Evolutionary conservation across 1,139 yeast genomes (phyloP), one percentile per base, ranked within the genome.

Genomic region (Pichia sp.): DNA sequence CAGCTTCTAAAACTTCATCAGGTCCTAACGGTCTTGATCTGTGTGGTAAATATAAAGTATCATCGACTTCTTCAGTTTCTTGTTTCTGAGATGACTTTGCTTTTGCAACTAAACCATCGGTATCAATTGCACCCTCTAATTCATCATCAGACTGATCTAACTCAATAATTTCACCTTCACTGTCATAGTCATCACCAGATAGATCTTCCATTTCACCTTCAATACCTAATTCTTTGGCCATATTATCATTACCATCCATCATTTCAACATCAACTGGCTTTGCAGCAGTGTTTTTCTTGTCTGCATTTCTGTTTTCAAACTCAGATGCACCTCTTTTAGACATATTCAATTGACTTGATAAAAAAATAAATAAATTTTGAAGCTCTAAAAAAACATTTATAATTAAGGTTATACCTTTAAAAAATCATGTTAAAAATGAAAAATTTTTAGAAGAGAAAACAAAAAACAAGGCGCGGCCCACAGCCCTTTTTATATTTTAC

Each of bases 1-100:
- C 99, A 1, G 99, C 96, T 71, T 93, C 98, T 67, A 93, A 76
- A 11, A 87, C 95, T 72, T 93, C 99, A 71, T 90, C 96, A 2
- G 96, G 96, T 1, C 96, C 98, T 59, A 93, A 75, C 7, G 96
- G 96, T 62, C 81, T 83, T 33, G 95, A 85, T 70, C 81, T 79
- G 67, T 90, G 96, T 29, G 98, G 98, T 60, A 91, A 74, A 69
- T 87, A 91, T 49, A 91, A 70, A 30, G 76, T 71, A 43, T 73
- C 61, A 68, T 69, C 50, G 55, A 60, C 52, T 44, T 73, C 60
- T 67, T 67, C 45, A 19, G 29, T 14, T 57, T 47, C 46, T 11
- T 52, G 52, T 8, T 39, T 14, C 30, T 49, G 42, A 3, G 42
- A 7, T 13, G 42, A n/a, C 45, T 57, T 58, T 11, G 54, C 51